Evolutionary conservation across 768 basidiomycete genomes (phyloP).

Genomic region (Lactarius pseudohatsudake): DNA sequence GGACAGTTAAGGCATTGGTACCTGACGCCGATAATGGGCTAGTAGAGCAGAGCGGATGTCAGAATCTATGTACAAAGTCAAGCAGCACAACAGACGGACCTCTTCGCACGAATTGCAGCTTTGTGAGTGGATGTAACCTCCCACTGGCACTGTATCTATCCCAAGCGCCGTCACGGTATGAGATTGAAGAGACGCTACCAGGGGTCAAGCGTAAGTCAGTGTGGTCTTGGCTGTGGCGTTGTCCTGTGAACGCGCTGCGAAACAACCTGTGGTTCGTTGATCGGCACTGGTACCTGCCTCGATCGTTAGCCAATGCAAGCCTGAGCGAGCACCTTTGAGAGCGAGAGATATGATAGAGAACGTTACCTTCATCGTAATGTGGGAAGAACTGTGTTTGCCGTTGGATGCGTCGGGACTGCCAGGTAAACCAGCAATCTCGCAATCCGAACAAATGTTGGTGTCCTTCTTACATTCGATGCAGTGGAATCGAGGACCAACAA

Average conservation of each 20-base stretch:
- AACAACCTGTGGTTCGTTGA: constrained; percentile 72
- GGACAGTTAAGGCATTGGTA: constrained; percentile 93
- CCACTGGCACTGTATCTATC: neutral
- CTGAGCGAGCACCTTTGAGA: too few species aligned
- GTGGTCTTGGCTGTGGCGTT: constrained; percentile 10
- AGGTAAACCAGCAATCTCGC: constrained; percentile 74
- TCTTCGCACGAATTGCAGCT: constrained; percentile 24
- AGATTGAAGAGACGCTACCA: constrained; percentile 19
- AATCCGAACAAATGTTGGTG: constrained; percentile 83
- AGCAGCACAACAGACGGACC: neutral
- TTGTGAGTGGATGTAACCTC: constrained; percentile 16
- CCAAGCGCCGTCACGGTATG: neutral
- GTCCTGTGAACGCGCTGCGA: constrained; percentile 20
- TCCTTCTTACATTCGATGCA: constrained; percentile 67
- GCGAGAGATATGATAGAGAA: neutral
- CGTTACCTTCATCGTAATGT: constrained; percentile 89
- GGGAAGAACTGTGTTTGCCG: constrained; percentile 77
- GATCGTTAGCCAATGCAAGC: neutral
- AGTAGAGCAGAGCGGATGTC: neutral
- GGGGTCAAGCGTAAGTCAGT: constrained; percentile 18
- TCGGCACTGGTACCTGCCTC: constrained; percentile 79
- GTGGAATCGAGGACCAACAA: constrained; percentile 33
- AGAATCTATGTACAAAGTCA: neutral
- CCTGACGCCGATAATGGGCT: constrained; percentile 75
- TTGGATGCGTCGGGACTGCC: constrained; percentile 68